Evolutionary conservation across 352 stramenopile genomes (phyloP), one percentile per base, ranked within the genome.

Genomic region (Aphanomyces cochlioides): DNA sequence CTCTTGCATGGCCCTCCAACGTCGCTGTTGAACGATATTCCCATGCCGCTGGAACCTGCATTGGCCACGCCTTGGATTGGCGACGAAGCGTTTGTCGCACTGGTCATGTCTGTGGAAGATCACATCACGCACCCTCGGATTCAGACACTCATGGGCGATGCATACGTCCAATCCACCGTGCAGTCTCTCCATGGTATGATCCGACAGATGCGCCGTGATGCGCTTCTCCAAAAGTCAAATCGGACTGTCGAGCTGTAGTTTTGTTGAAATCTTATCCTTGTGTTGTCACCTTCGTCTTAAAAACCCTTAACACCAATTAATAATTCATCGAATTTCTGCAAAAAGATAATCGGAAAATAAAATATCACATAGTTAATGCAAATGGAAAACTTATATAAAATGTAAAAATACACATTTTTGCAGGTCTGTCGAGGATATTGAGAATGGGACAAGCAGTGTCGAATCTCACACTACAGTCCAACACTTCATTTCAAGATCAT

Each of bases 81-180:
- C 47, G 64, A 70, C 40, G 64, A 70, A 39, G 36, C 64, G 39
- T 70, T 70, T 70, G 64, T 70, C 15, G 12, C 53, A 6, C 59
- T 70, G 64, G 43, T 70, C 64, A 70, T 70, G 64, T 37, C 47
- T 13, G 64, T 70, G 21, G 64, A 70, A 53, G 64, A 70, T 34
- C 64, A 70, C 43, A 19, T 70, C 47, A 56, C 43, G 8, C 64
- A 70, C 54, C 64, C 64, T 28, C 64, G 64, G 2, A 36, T 70
- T 12, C 64, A 70, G 40, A 36, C 45, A 4, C 48, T 70, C 1
- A 21, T 70, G 36, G 64, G 64, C 38, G 64, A 70, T 41, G 7
- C 53, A 19, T 38, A 61, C 12, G 64, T 61, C 15, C 64, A 70
- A 43, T 19, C 7, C 17, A 47, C 64, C 5, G 64, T 70, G 6